Evolutionary conservation across 352 stramenopile genomes (phyloP), one percentile per base, ranked within the genome.

Genomic region (Phytophthora sansomeana): DNA sequence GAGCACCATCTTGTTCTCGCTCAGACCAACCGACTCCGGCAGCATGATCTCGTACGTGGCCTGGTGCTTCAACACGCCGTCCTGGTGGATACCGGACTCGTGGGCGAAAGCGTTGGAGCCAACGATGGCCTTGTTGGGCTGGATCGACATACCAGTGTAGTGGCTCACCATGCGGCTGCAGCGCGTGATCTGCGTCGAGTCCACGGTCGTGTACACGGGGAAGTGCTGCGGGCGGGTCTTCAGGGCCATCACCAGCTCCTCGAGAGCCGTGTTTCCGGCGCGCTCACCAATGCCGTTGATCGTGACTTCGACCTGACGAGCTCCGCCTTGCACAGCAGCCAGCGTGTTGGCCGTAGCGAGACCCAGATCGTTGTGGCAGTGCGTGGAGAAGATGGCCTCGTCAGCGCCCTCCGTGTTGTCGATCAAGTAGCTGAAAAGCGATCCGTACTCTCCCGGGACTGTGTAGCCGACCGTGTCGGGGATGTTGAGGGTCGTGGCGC

Each of bases 11-110:
- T 95, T 93, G 78, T 91, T 96, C 69, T 95, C 91, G 24, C 78
- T 97, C 4, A 99, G 77, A 44, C 98, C 97, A 56, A 99, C 97
- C 13, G 95, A 98, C 80, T 99, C 97, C 1, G 98, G 97, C 29
- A 98, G 98, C 97, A 99, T 99, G 81, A 99, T 99, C 84, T 99
- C 98, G 74, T 99, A 99, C 24, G 97, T 99, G 19, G 91, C 90
- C 78, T 99, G 98, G 83, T 99, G 98, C 86, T 99, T 99, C 64
- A 99, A 91, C 81, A 99, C 98, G 54, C 97, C 97, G 67, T 99
- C 98, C 79, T 99, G 98, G 80, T 99, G 97, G 75, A 99, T 99
- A 49, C 98, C 98, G 16, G 89, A 97, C 80, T 99, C 98, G 79
- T 99, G 98, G 43, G 98, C 92, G 77, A 99, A 99, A 17, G 97